A percentile compares a stretch with the other conserved stretches of the same genome.
These are phyloP conservation scores for Penicillium frequentans DNA, from an alignment of 2,329 filamentous ascomycete genomes.

Conservation along the genomic window DNA sequence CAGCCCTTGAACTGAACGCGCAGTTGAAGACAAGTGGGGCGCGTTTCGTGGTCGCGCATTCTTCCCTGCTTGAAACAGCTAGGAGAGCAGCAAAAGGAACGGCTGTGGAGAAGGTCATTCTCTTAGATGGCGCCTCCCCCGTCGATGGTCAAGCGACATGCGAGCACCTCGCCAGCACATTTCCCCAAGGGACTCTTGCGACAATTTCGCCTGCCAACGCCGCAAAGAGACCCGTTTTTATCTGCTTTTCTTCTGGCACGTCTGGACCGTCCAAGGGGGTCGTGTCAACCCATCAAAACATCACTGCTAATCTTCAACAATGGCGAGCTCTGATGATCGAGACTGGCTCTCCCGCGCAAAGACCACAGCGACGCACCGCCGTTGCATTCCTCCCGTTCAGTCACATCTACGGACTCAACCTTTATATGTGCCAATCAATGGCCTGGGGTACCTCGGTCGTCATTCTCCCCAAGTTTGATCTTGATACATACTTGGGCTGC, in stretches of 20 bases:
- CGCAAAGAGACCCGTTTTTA: conserved; percentile 12
- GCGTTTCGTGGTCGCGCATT: conserved; percentile 20
- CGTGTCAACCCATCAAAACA: conserved; percentile 21
- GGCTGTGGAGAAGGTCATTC: conserved; percentile 13
- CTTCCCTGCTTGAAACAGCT: conserved; percentile 15
- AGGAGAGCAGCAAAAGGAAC: conserved; percentile 17
- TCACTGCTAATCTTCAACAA: conserved; percentile 22
- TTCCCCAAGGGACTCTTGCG: conserved; percentile 5
- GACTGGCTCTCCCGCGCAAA: conserved; percentile 7
- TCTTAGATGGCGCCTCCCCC: conserved; percentile 11
- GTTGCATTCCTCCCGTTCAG: conserved; percentile 23
- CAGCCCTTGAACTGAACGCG: conserved; percentile 17
- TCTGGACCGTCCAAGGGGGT: conserved; percentile 23
- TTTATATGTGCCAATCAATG: conserved; percentile 19
- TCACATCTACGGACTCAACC: conserved; percentile 21
- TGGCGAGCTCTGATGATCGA: conserved; percentile 15
- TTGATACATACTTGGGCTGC: conserved; percentile 16
- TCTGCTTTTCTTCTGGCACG: conserved; percentile 25
- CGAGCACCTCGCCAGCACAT: conserved; percentile 17
- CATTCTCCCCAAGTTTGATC: conserved; percentile 17
- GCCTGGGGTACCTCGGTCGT: conserved; percentile 17
- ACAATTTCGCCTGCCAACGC: conserved; percentile 9
- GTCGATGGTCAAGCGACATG: conserved; percentile 15
- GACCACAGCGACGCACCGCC: conserved; percentile 8
- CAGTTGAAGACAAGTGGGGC: conserved; percentile 21